Evolutionary conservation across 495 filamentous ascomycete genomes (phyloP).

Genomic region (Chlorociboria aeruginascens): DNA sequence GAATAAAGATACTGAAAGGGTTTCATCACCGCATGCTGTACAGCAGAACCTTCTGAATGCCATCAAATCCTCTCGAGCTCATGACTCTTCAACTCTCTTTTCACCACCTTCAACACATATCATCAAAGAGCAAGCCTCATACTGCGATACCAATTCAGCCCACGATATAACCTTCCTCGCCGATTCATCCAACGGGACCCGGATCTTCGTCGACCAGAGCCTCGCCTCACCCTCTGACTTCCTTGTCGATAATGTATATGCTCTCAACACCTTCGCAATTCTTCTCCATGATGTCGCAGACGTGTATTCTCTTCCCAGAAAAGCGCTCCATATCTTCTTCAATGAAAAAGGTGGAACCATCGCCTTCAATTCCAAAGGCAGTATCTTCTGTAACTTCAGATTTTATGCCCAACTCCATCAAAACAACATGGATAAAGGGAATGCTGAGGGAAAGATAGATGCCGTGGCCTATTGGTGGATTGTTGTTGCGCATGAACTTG

Average conservation of each 20-base stretch:
- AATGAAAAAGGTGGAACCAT: slow-evolving; percentile 70
- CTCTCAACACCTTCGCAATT: slow-evolving; percentile 58
- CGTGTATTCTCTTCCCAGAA: slow-evolving; percentile 52
- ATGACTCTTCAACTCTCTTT: slow-evolving; percentile 61
- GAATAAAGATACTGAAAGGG: slow-evolving; percentile 20
- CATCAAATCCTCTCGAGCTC: slow-evolving; percentile 67
- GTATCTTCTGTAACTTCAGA: slow-evolving; percentile 85
- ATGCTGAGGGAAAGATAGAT: slow-evolving; percentile 35
- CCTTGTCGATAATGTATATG: slow-evolving; percentile 44
- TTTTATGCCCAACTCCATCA: slow-evolving; percentile 76
- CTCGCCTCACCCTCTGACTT: slow-evolving; percentile 35
- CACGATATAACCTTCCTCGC: slow-evolving; percentile 69
- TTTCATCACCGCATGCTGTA: slow-evolving; percentile 42
- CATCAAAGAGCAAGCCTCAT: slow-evolving; percentile 75
- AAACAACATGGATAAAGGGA: slow-evolving; percentile 18
- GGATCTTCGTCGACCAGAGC: slow-evolving; percentile 52
- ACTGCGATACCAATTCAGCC: slow-evolving; percentile 75
- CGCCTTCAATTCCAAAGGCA: slow-evolving; percentile 80
- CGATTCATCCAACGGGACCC: slow-evolving; percentile 56
- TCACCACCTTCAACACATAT: slow-evolving; percentile 55
- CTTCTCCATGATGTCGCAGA: slow-evolving; percentile 57
- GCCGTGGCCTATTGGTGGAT: slow-evolving; percentile 87
- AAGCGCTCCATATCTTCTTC: slow-evolving; percentile 73
- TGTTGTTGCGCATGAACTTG: slow-evolving; percentile 81
- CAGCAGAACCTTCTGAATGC: slow-evolving; percentile 65